phyloP scores from a whole-genome alignment of 495 filamentous ascomycete species.

The Penicillium robsamsonii region DNA sequence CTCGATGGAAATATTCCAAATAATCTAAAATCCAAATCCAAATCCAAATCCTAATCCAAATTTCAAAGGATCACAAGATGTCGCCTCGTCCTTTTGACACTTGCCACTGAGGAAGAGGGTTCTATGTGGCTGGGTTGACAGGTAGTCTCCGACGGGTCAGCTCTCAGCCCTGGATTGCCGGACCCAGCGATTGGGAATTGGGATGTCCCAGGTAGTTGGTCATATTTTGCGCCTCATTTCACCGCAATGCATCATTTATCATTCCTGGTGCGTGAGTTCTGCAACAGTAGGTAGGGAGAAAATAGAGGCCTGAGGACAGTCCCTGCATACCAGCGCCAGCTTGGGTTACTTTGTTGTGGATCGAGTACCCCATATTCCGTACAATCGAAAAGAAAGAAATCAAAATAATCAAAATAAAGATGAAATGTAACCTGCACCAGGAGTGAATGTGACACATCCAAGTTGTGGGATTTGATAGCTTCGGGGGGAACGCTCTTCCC shows the following conservation, averaged over 20 bases:
- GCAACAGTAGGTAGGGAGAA: conserved; percentile 7
- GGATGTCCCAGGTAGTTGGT: conserved; percentile 4
- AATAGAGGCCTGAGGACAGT: conserved; percentile 12
- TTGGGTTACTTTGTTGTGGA: conserved; percentile 11
- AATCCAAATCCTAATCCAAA: background rate
- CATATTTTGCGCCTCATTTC: conserved; percentile 10
- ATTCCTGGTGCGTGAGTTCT: conserved; percentile 8
- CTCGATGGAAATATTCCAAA: conserved; percentile 5
- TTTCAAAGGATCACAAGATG: background rate
- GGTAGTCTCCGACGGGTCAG: conserved; percentile 8
- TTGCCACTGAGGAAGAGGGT: conserved; percentile 1
- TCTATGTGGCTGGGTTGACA: conserved; percentile 2
- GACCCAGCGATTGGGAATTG: conserved; percentile 1
- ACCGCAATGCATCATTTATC: conserved; percentile 5
- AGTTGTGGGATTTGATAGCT: conserved; percentile 22
- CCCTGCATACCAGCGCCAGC: conserved; percentile 27
- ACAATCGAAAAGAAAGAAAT: background rate
- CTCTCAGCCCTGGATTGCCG: conserved; percentile 2
- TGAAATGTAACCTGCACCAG: background rate
- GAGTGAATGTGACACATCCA: conserved; percentile 26
- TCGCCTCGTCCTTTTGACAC: conserved; percentile 8
- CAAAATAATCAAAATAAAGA: background rate
- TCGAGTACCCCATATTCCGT: conserved; percentile 3
- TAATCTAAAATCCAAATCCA: background rate
- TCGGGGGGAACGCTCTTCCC: conserved; percentile 25